Evolutionary conservation across 257 asterid species (phyloP), one percentile per base, ranked within the genome.

Genomic region (Fraxinus anomala): DNA sequence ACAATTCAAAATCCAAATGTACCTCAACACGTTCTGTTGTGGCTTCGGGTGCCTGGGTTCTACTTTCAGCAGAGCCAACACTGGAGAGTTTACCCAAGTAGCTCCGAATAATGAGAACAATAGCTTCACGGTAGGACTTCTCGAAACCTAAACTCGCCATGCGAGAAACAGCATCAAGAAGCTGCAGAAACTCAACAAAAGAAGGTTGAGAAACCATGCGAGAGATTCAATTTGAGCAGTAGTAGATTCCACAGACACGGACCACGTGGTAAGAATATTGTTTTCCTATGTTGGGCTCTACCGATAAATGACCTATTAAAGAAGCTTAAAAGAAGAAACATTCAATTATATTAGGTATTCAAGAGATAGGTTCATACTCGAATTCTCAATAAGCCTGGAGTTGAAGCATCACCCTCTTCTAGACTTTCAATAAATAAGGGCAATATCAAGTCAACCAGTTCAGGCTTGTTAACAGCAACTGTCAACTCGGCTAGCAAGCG

Each of bases 131-230:
- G 82, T 96, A 96, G 63, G 99, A 91, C 84, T 93, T 94, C 83
- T 93, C 97, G 76, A 89, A 96, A 78, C 99, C 99, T 89, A 96
- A 91, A 85, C 97, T 91, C 85, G 98, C 97, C 92, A 96, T 80
- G 88, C 94, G 97, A 88, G 99, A 92, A 91, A 96, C 93, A 88
- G 98, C 99, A 88, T 96, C 98, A 89, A 96, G 98, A 87, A 96
- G 97, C 99, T 96, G 98, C 97, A 90, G 90, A 82, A 88, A 79
- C 84, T 83, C 96, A 88, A 88, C 82, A 85, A 88, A 87, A 82
- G 80, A 74, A 83, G 85, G 90, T 82, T 91, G 86, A 88, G 91
- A 82, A 78, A 80, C 70, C 42, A 80, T 81, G 83, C 75, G 75
- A 49, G 78, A 82, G 42, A 51, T 73, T 68, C 51, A 70, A 81